Evolutionary conservation across 169 alveolate species (phyloP), one percentile per base, ranked within the genome.

Genomic region (Babesia caballi): DNA sequence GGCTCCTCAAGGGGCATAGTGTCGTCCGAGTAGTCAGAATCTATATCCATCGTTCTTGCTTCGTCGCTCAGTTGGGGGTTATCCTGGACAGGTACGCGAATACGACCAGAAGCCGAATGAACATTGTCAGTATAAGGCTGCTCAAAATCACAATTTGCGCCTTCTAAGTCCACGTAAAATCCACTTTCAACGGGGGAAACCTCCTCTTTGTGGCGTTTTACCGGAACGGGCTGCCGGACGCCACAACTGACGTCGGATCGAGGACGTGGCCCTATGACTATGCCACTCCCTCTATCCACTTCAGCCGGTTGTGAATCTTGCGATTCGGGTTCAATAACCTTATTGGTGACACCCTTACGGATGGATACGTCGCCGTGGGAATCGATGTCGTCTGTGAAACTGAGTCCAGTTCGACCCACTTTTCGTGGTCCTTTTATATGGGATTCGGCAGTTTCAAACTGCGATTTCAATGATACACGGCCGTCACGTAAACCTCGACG

Each of bases 401-500:
- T 74, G 40, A 74, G 51, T 3, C 70, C 59, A 12, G 66, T 4
- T n/a, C 58, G 40, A 6, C 54, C 66, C 4, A 57, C 58, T 35
- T 33, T 12, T 11, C 23, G 35, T 30, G 58, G 9, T n/a, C 19
- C 32, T 21, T 33, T 74, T 11, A n/a, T 32, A 27, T 33, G 21
- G 19, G 35, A 12, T 4, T n/a, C 4, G 4, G 12, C 51, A 19
- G 41, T 17, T 27, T 50, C 27, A 8, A 32, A n/a, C 52, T 57
- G 27, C 17, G 11, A 41, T 15, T 69, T 40, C 9, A 33, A n/a
- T 9, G 60, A 21, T 0, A 27, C 51, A 7, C 58, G 21, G n/a
- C 84, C 84, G n/a, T 51, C 73, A 11, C 67, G 56, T 30, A 74
- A 44, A 0, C 84, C 84, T 11, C 84, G 41, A 4, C 84, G 33